Evolutionary conservation across 345 rosid genomes (phyloP).

Genomic region (Ailanthus altissimus): DNA sequence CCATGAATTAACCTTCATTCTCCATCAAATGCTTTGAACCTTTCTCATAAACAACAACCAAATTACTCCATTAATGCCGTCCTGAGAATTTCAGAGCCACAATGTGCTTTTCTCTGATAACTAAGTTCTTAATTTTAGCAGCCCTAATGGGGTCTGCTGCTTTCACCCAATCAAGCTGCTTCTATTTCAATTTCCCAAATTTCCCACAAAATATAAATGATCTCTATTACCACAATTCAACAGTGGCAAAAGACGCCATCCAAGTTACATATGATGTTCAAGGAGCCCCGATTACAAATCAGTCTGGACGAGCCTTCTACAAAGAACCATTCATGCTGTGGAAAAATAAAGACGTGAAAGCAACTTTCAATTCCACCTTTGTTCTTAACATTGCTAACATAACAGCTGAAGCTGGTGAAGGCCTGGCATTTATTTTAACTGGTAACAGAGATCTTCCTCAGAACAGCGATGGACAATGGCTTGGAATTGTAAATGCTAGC

Average conservation of each 20-base stretch:
- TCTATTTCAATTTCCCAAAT: slow-evolving; percentile 34
- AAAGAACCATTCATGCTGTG: slow-evolving; percentile 41
- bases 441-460: slow-evolving; percentile 26
- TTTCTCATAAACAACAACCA: neutral
- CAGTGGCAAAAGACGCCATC: slow-evolving; percentile 33
- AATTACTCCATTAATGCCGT: neutral
- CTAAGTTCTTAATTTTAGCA: slow-evolving; percentile 2
- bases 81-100: neutral
- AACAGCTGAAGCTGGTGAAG: slow-evolving; percentile 62
- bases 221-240: slow-evolving; percentile 15
- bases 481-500: slow-evolving; percentile 49
- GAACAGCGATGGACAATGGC: slow-evolving; percentile 64
- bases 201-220: slow-evolving; percentile 10
- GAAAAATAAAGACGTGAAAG: slow-evolving; percentile 22
- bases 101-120: neutral
- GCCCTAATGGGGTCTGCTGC: slow-evolving; percentile 7
- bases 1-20: neutral
- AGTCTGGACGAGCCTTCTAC: slow-evolving; percentile 47
- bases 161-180: slow-evolving; percentile 27
- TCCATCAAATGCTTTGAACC: neutral
- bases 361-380: slow-evolving; percentile 62
- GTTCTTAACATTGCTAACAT: slow-evolving; percentile 42
- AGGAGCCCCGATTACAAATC: slow-evolving; percentile 27
- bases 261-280: slow-evolving; percentile 60
- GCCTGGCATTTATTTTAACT: slow-evolving; percentile 65